A percentile compares a stretch with the other conserved stretches of the same genome.
These are phyloP conservation scores for Amanita thiersii DNA, from an alignment of 768 basidiomycete genomes.

Conservation along the genomic window DNA sequence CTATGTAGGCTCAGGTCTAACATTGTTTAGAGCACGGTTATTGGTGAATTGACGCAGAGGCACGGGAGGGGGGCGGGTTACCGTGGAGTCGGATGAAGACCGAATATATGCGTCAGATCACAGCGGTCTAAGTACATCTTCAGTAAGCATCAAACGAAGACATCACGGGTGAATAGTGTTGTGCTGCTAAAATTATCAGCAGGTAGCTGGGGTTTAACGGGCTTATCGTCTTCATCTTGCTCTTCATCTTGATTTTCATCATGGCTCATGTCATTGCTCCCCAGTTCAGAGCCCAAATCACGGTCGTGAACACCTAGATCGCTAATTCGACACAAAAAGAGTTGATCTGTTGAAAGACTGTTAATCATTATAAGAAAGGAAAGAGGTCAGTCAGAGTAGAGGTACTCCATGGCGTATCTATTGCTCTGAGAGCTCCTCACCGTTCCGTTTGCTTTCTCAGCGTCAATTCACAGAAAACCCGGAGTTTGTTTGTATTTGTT, in stretches of 20 bases:
- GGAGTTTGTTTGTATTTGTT: too few species aligned
- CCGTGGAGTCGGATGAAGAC: neutral
- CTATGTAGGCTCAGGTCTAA: too few species aligned
- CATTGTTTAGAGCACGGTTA: too few species aligned
- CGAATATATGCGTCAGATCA: constrained; percentile 27
- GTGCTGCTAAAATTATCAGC: constrained; percentile 82
- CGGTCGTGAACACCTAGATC: constrained; percentile 37
- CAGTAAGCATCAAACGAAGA: constrained; percentile 88
- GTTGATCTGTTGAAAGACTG: constrained; percentile 48
- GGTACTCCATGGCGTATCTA: constrained; percentile 25
- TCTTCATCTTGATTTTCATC: constrained; percentile 25
- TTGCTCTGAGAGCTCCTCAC: constrained; percentile 12
- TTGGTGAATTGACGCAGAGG: too few species aligned
- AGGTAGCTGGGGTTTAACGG: constrained; percentile 65
- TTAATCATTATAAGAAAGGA: neutral
- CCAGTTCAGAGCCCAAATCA: constrained; percentile 26
- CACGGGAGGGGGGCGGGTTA: too few species aligned
- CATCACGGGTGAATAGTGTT: constrained; percentile 89
- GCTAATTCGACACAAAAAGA: constrained; percentile 80
- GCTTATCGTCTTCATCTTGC: constrained; percentile 31
- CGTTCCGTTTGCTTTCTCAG: constrained; percentile 34
- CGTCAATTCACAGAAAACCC: too few species aligned
- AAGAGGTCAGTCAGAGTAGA: too few species aligned
- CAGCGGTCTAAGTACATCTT: constrained; percentile 85
- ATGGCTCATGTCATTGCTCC: constrained; percentile 30